Conservation (phyloP, 306 rosid genomes). For the Ormosia emarginata region DNA sequence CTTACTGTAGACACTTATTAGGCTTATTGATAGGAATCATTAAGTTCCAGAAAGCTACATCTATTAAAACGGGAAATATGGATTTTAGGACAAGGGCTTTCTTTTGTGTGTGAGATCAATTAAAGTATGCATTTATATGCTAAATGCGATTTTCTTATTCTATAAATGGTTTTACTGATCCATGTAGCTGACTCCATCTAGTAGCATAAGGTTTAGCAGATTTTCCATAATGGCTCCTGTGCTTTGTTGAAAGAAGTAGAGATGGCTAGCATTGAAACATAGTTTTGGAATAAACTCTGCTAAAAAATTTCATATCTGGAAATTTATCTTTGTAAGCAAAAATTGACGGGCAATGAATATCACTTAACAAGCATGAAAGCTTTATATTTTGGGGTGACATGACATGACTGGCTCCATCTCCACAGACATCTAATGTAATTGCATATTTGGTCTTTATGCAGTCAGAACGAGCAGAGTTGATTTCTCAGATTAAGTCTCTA, state of each 20-base stretch:
- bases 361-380: neutral
- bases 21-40: neutral
- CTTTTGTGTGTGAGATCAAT: neutral
- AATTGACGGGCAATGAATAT: neutral
- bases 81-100: neutral
- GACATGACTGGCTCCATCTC: neutral
- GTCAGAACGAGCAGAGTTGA: slow-evolving; percentile 60
- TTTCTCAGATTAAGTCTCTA: slow-evolving; percentile 64
- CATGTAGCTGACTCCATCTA: neutral
- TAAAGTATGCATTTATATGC: neutral
- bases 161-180: neutral
- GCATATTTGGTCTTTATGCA: slow-evolving; percentile 22
- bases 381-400: neutral
- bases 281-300: neutral
- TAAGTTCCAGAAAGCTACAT: neutral
- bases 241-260: neutral
- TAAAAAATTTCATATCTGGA: neutral
- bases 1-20: neutral
- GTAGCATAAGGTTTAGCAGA: neutral
- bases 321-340: neutral
- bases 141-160: neutral
- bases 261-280: neutral
- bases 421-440: neutral
- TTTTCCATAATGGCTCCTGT: neutral
- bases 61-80: neutral